Evolutionary conservation across 2,329 filamentous ascomycete genomes (phyloP).

Genomic region (Ceratocystis eucalypticola): DNA sequence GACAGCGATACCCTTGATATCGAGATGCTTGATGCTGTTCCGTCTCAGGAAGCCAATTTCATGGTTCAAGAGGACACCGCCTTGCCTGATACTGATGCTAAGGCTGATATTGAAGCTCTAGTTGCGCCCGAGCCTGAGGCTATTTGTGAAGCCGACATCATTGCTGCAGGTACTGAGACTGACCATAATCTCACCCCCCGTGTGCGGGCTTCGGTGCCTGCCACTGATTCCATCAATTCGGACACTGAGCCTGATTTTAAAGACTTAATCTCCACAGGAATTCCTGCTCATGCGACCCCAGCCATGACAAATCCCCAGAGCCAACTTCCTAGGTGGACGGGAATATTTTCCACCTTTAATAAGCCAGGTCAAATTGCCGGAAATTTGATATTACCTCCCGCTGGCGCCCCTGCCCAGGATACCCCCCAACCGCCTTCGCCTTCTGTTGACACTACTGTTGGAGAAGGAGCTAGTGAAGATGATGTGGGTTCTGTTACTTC

Average conservation of each 20-base stretch:
- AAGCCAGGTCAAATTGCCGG: background rate
- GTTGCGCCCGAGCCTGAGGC: too few relatives aligned
- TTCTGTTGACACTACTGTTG: background rate
- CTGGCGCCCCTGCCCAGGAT: background rate
- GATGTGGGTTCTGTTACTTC: constrained; percentile 9
- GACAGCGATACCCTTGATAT: background rate
- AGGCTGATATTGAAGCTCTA: background rate
- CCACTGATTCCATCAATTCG: constrained; percentile 2
- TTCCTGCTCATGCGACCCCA: background rate
- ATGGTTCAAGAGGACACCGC: too few relatives aligned
- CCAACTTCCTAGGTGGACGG: background rate
- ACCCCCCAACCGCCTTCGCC: background rate
- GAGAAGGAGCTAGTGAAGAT: constrained; percentile 6
- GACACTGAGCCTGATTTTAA: constrained; percentile 13
- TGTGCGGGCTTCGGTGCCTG: constrained; percentile 2
- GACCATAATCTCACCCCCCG: constrained; percentile 10
- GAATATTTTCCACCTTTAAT: background rate
- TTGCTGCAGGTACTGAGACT: background rate
- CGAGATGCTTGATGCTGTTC: background rate
- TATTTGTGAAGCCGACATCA: background rate
- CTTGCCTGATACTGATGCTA: background rate
- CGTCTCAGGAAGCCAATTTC: background rate
- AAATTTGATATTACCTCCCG: background rate
- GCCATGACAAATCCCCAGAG: background rate
- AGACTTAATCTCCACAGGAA: background rate